Conservation (phyloP, 495 filamentous ascomycete species). For the Penicillium canescens region DNA sequence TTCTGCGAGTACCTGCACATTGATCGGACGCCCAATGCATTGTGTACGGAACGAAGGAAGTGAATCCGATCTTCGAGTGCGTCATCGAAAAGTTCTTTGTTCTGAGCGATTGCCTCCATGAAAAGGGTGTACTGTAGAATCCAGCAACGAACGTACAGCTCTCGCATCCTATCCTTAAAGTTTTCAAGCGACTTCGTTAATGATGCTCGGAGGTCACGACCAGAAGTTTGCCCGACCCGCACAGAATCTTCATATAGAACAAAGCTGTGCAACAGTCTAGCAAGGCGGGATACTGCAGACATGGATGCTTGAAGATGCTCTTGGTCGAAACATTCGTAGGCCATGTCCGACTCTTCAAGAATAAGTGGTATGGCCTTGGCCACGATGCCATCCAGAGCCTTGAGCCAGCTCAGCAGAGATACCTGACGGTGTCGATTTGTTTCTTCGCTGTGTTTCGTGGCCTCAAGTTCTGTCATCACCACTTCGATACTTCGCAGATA, state of each 20-base stretch:
- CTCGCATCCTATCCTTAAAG: conserved; percentile 73
- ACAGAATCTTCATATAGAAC: conserved; percentile 81
- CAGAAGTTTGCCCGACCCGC: conserved; percentile 64
- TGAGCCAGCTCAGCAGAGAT: conserved; percentile 71
- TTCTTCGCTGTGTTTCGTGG: conserved; percentile 59
- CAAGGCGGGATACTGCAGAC: conserved; percentile 63
- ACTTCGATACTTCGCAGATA: conserved; percentile 81
- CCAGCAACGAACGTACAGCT: conserved; percentile 90
- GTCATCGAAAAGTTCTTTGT: conserved; percentile 57
- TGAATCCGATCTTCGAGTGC: conserved; percentile 70
- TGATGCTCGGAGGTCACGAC: conserved; percentile 39
- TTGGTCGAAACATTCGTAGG: conserved; percentile 83
- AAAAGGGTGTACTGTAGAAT: conserved; percentile 73
- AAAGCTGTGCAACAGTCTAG: conserved; percentile 72
- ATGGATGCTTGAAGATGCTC: conserved; percentile 70
- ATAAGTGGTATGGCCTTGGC: conserved; percentile 62
- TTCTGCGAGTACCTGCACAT: conserved; percentile 84
- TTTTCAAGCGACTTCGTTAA: conserved; percentile 48
- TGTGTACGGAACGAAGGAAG: conserved; percentile 75
- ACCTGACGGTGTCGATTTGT: conserved; percentile 61
- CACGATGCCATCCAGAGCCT: conserved; percentile 73
- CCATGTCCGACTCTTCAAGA: conserved; percentile 62
- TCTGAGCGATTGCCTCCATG: conserved; percentile 72
- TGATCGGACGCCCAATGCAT: conserved; percentile 80
- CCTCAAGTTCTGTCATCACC: conserved; percentile 71